Evolutionary conservation across 495 filamentous ascomycete genomes (phyloP).

Genomic region (Aspergillus conjunctus): DNA sequence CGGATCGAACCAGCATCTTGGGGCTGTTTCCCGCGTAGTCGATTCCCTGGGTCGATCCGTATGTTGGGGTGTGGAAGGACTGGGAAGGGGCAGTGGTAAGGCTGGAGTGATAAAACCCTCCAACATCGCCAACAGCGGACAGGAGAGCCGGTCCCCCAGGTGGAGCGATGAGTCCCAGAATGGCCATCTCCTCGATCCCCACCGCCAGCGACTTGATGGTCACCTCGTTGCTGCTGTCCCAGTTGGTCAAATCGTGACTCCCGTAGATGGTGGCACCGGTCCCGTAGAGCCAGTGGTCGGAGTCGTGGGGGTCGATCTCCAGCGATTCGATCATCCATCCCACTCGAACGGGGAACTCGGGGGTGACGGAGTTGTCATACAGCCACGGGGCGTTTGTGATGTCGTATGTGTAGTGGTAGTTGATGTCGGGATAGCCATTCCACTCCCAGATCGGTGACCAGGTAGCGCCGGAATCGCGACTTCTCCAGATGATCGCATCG

Average conservation of each 20-base stretch:
- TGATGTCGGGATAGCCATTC: conserved; percentile 24
- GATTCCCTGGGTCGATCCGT: conserved; percentile 18
- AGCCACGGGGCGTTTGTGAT: conserved; percentile 22
- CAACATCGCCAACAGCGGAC: conserved; percentile 19
- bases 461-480: conserved; percentile 16
- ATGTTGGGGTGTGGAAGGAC: conserved; percentile 17
- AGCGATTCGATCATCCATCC: conserved; percentile 25
- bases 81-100: conserved; percentile 14
- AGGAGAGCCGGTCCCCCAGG: conserved; percentile 18
- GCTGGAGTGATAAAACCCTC: conserved; percentile 20
- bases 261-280: conserved; percentile 22
- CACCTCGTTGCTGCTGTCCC: conserved; percentile 13
- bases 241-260: conserved; percentile 15
- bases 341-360: conserved; percentile 15
- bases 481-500: conserved; percentile 20
- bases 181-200: conserved; percentile 21
- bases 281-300: conserved; percentile 26
- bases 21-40: conserved; percentile 25
- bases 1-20: conserved; percentile 19
- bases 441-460: conserved; percentile 23
- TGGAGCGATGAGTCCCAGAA: conserved; percentile 19
- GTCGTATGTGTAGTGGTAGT: conserved; percentile 21
- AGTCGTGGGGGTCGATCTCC: conserved; percentile 22
- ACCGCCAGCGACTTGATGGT: conserved; percentile 19
- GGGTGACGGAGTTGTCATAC: conserved; percentile 12